These are phyloP conservation scores for Trichoderma asperelloides DNA, from an alignment of 495 filamentous ascomycete species.

Conservation along the genomic window DNA sequence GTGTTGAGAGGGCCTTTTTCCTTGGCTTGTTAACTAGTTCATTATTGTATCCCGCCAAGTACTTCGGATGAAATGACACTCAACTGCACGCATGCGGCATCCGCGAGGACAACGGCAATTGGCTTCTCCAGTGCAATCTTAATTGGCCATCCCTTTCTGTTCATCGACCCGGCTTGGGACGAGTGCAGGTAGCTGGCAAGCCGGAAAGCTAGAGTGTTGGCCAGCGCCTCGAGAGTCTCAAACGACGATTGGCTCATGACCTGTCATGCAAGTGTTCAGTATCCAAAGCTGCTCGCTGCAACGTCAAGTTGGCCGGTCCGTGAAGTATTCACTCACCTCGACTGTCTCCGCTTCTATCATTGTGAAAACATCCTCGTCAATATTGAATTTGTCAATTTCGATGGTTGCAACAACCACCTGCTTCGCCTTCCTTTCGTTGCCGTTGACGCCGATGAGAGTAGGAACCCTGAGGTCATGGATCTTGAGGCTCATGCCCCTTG, in stretches of 20 bases:
- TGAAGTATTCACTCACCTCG: conserved; percentile 32
- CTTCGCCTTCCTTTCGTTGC: conserved; percentile 46
- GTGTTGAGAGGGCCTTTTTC: not conserved
- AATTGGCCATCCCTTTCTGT: conserved; percentile 32
- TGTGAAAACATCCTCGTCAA: conserved; percentile 32
- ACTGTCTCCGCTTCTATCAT: conserved; percentile 40
- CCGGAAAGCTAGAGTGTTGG: conserved; percentile 27
- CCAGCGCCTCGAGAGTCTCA: conserved; percentile 55
- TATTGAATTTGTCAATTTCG: conserved; percentile 38
- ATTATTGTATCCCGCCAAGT: not conserved
- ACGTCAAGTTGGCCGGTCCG: not conserved
- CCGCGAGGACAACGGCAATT: conserved; percentile 47
- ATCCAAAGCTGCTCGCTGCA: not conserved
- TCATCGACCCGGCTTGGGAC: conserved; percentile 15
- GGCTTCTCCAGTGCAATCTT: conserved; percentile 49
- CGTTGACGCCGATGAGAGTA: conserved; percentile 51
- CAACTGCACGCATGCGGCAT: conserved; percentile 47
- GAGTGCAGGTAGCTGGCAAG: conserved; percentile 4
- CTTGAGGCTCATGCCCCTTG: conserved; percentile 16
- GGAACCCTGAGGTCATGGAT: conserved; percentile 44
- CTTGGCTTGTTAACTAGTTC: not conserved
- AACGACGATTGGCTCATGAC: conserved; percentile 47
- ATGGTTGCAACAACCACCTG: conserved; percentile 50
- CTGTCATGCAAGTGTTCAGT: conserved; percentile 20
- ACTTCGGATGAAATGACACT: conserved; percentile 5